A percentile compares a stretch with the other conserved stretches of the same genome.
Evolutionary conservation across 2,329 filamentous ascomycete species (phyloP).

Genomic region (Xylariaceae sp.): DNA sequence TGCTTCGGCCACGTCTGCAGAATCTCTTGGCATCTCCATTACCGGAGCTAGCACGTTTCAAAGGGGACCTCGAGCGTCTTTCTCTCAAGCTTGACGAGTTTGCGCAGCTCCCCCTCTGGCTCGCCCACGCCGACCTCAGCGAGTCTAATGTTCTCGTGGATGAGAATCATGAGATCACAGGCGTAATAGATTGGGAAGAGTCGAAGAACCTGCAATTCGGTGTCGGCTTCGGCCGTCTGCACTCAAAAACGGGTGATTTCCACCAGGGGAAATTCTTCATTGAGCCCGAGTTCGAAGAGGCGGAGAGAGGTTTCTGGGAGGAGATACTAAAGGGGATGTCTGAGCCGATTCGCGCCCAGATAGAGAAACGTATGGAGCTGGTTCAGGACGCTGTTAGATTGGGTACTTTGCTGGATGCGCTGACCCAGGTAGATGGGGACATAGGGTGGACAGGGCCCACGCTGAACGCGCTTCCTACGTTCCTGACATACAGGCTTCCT

Average conservation of each 20-base stretch:
- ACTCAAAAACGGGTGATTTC: slow-evolving; percentile 20
- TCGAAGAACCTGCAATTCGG: slow-evolving; percentile 14
- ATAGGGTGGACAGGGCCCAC: slow-evolving; percentile 17
- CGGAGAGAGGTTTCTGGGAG: slow-evolving; percentile 25
- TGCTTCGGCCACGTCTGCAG: slow-evolving; percentile 18
- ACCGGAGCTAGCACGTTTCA: slow-evolving; percentile 16
- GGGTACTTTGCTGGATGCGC: slow-evolving; percentile 25
- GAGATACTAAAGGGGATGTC: slow-evolving; percentile 24
- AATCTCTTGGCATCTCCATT: slow-evolving; percentile 19
- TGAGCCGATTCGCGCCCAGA: slow-evolving; percentile 19
- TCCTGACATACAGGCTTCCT: slow-evolving; percentile 26
- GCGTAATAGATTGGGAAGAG: slow-evolving; percentile 27
- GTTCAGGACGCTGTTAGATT: slow-evolving; percentile 29
- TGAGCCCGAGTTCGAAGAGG: slow-evolving; percentile 24
- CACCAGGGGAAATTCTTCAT: slow-evolving; percentile 23
- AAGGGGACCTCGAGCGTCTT: background rate
- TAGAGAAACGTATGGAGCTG: slow-evolving; percentile 30
- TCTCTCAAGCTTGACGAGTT: slow-evolving; percentile 1
- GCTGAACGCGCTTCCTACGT: slow-evolving; percentile 26
- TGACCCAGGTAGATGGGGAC: slow-evolving; percentile 25
- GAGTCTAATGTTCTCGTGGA: slow-evolving; percentile 25
- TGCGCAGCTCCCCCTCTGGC: slow-evolving; percentile 5
- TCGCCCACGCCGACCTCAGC: slow-evolving; percentile 25
- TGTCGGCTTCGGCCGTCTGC: slow-evolving; percentile 16
- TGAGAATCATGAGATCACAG: slow-evolving; percentile 19